Base-by-base conservation (phyloP, 495 filamentous ascomycete species). In the Trichoderma reesei region DNA sequence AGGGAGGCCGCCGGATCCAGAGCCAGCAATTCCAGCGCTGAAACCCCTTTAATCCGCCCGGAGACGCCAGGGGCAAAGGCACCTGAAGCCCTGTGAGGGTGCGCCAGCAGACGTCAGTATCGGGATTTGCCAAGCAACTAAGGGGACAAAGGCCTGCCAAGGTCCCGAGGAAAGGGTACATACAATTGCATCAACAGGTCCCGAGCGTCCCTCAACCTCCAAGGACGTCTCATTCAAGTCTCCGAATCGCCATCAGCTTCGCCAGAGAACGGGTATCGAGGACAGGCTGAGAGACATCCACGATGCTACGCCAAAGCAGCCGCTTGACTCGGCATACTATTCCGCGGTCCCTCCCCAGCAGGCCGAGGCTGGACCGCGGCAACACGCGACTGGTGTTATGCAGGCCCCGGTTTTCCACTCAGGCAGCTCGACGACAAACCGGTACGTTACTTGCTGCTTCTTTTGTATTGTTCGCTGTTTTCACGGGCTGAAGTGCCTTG, bases 391-490 rank as follows among this genome's bases (percentile, higher is more conserved):
- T 18, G 26, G 20, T 56, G 11, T 31, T 31, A 18, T 56, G 51
- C 51, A 56, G 51, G 51, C 51, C 51, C 51, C 51, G 51, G 51
- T 56, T 56, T 56, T 56, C 51, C 26, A 56, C 51, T n/a, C 51
- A 56, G 51, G 34, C 16, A 39, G 34, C 59, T 38, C 59, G 59
- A 61, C 36, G 59, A 39, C 59, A 38, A 9, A 5, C 59, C 33
- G 36, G 36, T 61, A 41, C 59, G 36, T 38, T 61, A 14, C 44
- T 41, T 41, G 34, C 1, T 41, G 6, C 34, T 9, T 31, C 14
- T n/a, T 13, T 7, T 34, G 18, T n/a, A 26, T 3, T 18, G 36
- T 61, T 10, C n/a, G 1, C 6, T 39, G 38, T 61, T 18, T 48
- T 5, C 14, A 38, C 3, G 2, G 51, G 51, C 18, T 18, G 3